Evolutionary conservation across 805 yeast genomes (phyloP).

Genomic region (Nakazawaea sp.): DNA sequence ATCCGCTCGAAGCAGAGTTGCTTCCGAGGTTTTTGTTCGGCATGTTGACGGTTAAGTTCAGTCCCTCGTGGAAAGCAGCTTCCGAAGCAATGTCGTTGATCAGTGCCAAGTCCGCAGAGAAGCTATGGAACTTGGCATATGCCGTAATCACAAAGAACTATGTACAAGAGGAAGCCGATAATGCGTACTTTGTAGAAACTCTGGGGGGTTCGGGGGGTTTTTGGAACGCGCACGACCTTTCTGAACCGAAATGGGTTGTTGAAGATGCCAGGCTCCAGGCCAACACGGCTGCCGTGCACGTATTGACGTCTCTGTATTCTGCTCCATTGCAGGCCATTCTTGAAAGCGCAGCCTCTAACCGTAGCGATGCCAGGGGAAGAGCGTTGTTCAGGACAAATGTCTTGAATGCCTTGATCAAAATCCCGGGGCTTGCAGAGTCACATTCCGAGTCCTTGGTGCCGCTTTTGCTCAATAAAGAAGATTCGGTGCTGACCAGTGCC

Average conservation of each 20-base stretch:
- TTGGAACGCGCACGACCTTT: not conserved
- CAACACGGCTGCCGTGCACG: conserved; percentile 25
- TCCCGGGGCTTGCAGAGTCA: conserved; percentile 67
- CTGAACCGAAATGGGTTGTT: conserved; percentile 37
- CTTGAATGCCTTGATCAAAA: conserved; percentile 45
- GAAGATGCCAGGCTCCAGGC: conserved; percentile 37
- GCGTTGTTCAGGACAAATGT: conserved; percentile 46
- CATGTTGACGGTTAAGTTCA: conserved; percentile 62
- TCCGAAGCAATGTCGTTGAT: conserved; percentile 50
- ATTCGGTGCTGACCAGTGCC: conserved; percentile 15
- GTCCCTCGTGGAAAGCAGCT: conserved; percentile 82
- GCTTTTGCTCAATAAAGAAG: conserved; percentile 34
- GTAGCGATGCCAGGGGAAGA: conserved; percentile 33
- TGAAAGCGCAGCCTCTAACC: conserved; percentile 24
- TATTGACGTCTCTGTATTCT: conserved; percentile 26
- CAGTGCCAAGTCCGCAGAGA: conserved; percentile 29
- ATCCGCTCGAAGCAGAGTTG: conserved; percentile 20
- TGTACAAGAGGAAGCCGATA: conserved; percentile 11
- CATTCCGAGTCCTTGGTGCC: conserved; percentile 54
- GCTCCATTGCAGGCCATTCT: conserved; percentile 29
- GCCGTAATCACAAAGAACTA: conserved; percentile 24
- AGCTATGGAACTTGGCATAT: conserved; percentile 51
- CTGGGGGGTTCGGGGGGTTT: conserved; percentile 7
- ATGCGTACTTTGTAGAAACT: conserved; percentile 14
- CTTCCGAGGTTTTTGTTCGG: conserved; percentile 57